Conservation (phyloP, 1,284 basidiomycete species). For the Butyriboletus appendiculatus region DNA sequence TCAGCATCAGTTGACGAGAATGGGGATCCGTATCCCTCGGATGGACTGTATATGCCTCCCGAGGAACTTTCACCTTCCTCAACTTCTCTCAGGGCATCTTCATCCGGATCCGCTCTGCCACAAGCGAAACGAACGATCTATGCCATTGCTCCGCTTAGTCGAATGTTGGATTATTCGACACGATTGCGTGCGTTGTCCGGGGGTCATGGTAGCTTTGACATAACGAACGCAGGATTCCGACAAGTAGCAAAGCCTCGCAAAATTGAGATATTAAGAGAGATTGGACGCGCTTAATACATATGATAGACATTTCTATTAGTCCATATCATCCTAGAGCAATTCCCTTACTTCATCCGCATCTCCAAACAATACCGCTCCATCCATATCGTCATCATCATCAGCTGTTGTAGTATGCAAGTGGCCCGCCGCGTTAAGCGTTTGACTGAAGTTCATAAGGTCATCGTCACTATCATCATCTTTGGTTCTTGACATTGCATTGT, state of each 20-base stretch:
- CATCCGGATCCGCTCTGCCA: constrained; percentile 33
- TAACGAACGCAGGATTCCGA: constrained; percentile 75
- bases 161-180: constrained; percentile 79
- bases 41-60: constrained; percentile 74
- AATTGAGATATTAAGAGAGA: constrained; percentile 71
- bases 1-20: constrained; percentile 45
- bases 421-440: constrained; percentile 61
- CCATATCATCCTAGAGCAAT: constrained; percentile 38
- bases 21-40: constrained; percentile 49
- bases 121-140: constrained; percentile 59
- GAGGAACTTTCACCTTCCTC: constrained; percentile 70
- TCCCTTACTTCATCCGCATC: constrained; percentile 76
- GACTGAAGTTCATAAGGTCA: constrained; percentile 73
- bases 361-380: constrained; percentile 71
- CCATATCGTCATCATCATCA: constrained; percentile 76
- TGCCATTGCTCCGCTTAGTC: constrained; percentile 74
- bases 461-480: constrained; percentile 40
- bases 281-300: constrained; percentile 59
- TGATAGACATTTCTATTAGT: constrained; percentile 12
- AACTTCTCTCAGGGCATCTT: constrained; percentile 35
- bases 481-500: constrained; percentile 36
- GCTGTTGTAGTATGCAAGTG: constrained; percentile 52
- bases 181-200: constrained; percentile 80
- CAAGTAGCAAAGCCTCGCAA: constrained; percentile 59
- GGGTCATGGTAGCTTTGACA: constrained; percentile 81